These are phyloP conservation scores for Cladosporium austrohemisphaericum DNA, from an alignment of 2,329 filamentous ascomycete genomes.

Conservation along the genomic window DNA sequence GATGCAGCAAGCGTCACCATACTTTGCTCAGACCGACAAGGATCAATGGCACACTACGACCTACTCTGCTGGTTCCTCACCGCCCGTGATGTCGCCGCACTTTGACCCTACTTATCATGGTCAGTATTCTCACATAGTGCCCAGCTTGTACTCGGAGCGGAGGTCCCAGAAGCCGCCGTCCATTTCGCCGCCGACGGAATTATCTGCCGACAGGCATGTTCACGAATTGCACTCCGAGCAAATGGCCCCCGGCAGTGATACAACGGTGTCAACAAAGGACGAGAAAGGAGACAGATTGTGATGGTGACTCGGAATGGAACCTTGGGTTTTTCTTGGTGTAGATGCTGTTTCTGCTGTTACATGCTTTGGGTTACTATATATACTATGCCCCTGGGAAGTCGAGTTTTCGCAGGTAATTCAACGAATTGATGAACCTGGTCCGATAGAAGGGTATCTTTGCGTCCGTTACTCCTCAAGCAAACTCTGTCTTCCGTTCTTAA, in stretches of 20 bases:
- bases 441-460: too few species aligned
- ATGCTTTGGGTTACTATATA: not conserved
- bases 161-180: not conserved
- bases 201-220: conserved; percentile 7
- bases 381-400: not conserved
- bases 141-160: conserved; percentile 4
- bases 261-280: not conserved
- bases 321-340: not conserved
- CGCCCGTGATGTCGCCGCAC: conserved; percentile 14
- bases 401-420: not conserved
- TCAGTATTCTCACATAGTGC: conserved; percentile 9
- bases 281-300: not conserved
- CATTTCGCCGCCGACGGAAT: conserved; percentile 11
- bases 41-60: not conserved
- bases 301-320: not conserved
- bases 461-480: too few species aligned
- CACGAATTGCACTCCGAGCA: conserved; percentile 15
- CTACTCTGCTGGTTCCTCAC: not conserved
- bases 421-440: too few species aligned
- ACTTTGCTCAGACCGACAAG: conserved; percentile 9
- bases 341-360: not conserved
- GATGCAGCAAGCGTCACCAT: conserved; percentile 16
- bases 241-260: not conserved
- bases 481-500: too few species aligned
- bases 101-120: conserved; percentile 5